Evolutionary conservation across 2,329 filamentous ascomycete species (phyloP), one percentile per base, ranked within the genome.

Genomic region (Pseudocercospora cruenta): DNA sequence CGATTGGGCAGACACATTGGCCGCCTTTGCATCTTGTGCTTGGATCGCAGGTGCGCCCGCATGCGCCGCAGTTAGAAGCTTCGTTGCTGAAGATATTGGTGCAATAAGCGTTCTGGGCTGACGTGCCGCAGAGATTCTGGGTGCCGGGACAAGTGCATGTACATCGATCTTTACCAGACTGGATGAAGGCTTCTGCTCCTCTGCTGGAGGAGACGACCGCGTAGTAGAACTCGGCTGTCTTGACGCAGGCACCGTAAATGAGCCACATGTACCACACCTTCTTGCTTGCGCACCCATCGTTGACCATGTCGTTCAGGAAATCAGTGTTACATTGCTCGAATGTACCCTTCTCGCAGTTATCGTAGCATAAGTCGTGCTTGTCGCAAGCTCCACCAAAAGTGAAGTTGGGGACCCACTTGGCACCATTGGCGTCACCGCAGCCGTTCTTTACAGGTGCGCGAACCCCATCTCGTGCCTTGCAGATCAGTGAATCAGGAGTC

Each of bases 1-100:
- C 45, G 10, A 60, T 63, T 2, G 64, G 64, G 19, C 64, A 66
- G 16, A 28, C 45, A 28, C 64, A 66, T 6, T n/a, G n/a, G 16
- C 64, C 64, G 16, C 26, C 22, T 9, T 45, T 49, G 57, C 64
- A 66, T n/a, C 16, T 14, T 16, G 60, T 36, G 19, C 54, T 55
- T 4, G 65, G 16, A 1, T 45, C 24, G 28, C 65, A 67, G 4
- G 51, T 64, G 28, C 65, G 53, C 2, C 49, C 62, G 39, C 65
- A 67, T 7, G 62, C 65, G n/a, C 65, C 65, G 19, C 65, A 67
- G 45, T 67, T 67, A 1, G 16, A 16, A 12, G 33, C 16, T 22
- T 67, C 65, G 16, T 24, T 19, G 12, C 62, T 45, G n/a, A 53
- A 55, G 14, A 63, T 53, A 31, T 58, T 53, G 6, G 60, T 49